Evolutionary conservation across 371 early-diverging fungal species (phyloP).

Genomic region (Rhizomucor pusillus): DNA sequence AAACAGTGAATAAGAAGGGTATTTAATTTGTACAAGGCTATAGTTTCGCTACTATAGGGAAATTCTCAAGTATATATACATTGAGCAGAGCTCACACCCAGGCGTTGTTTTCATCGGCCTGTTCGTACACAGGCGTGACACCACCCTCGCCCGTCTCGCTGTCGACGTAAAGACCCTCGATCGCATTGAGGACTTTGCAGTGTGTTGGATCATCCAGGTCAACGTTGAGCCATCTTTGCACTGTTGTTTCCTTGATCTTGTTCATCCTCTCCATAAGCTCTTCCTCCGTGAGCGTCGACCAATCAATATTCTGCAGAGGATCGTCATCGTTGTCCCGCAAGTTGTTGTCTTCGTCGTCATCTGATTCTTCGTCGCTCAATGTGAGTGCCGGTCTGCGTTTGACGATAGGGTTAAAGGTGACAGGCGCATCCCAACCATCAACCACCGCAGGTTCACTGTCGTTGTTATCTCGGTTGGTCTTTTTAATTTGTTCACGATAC

Average conservation of each 20-base stretch:
- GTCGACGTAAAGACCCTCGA: not conserved
- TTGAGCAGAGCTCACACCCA: too few relatives aligned
- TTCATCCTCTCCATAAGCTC: constrained; percentile 32
- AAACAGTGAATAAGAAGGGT: too few relatives aligned
- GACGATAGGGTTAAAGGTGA: not conserved
- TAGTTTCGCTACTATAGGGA: too few relatives aligned
- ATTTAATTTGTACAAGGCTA: too few relatives aligned
- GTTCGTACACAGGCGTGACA: not conserved
- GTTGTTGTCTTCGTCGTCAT: constrained; percentile 19
- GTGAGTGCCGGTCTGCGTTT: not conserved
- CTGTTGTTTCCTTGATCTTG: constrained; percentile 33
- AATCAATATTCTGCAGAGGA: constrained; percentile 36
- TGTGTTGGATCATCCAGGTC: constrained; percentile 37
- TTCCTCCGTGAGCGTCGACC: constrained; percentile 34
- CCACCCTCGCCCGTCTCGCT: not conserved
- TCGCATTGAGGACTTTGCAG: constrained; percentile 27
- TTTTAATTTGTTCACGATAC: not conserved
- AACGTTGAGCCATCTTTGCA: constrained; percentile 32
- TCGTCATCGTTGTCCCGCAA: constrained; percentile 7
- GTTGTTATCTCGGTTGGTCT: not conserved
- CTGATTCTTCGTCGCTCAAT: constrained; percentile 18
- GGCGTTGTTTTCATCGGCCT: too few relatives aligned
- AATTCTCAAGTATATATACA: too few relatives aligned
- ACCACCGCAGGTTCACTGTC: not conserved
- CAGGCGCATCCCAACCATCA: constrained; percentile 36